phyloP scores from a whole-genome alignment of 1,284 basidiomycete species.

The Cutaneotrichosporon cavernicola region DNA sequence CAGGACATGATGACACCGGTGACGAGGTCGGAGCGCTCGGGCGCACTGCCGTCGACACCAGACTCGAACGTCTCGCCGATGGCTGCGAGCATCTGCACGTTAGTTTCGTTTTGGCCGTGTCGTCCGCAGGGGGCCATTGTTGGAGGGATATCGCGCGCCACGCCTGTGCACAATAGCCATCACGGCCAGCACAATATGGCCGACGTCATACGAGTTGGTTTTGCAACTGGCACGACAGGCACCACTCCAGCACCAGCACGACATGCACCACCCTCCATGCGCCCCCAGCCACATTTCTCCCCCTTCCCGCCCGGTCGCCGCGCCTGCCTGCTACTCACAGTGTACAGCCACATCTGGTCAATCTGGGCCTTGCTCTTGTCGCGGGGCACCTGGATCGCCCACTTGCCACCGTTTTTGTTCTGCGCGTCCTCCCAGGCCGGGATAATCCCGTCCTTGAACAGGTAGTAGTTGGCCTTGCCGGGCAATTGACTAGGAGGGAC shows the following conservation, averaged over 20 bases:
- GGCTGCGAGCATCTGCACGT: slow-evolving; percentile 82
- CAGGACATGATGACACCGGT: slow-evolving; percentile 95
- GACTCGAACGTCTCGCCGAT: slow-evolving; percentile 96
- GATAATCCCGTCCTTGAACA: slow-evolving; percentile 95
- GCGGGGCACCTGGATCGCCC: slow-evolving; percentile 95
- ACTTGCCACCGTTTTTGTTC: slow-evolving; percentile 96
- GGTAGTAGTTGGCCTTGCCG: slow-evolving; percentile 96
- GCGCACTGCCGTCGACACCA: slow-evolving; percentile 55
- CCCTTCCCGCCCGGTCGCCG: too few relatives aligned
- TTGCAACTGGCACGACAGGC: too few relatives aligned
- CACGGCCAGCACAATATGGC: too few relatives aligned
- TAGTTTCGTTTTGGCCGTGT: background rate
- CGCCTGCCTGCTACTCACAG: slow-evolving; percentile 59
- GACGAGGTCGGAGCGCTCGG: slow-evolving; percentile 63
- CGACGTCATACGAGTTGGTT: too few relatives aligned
- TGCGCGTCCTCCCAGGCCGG: slow-evolving; percentile 96
- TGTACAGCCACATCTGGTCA: slow-evolving; percentile 97
- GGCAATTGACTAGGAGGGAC: slow-evolving; percentile 92
- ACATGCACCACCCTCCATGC: too few relatives aligned
- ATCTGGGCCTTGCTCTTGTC: slow-evolving; percentile 84
- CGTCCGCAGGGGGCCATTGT: background rate
- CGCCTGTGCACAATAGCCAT: background rate
- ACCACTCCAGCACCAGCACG: too few relatives aligned
- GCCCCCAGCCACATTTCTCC: background rate
- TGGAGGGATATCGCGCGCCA: background rate